A percentile compares a stretch with the other conserved stretches of the same genome.
These are phyloP conservation scores for Phytophthora citricola DNA, from an alignment of 352 stramenopile genomes.

Conservation along the genomic window DNA sequence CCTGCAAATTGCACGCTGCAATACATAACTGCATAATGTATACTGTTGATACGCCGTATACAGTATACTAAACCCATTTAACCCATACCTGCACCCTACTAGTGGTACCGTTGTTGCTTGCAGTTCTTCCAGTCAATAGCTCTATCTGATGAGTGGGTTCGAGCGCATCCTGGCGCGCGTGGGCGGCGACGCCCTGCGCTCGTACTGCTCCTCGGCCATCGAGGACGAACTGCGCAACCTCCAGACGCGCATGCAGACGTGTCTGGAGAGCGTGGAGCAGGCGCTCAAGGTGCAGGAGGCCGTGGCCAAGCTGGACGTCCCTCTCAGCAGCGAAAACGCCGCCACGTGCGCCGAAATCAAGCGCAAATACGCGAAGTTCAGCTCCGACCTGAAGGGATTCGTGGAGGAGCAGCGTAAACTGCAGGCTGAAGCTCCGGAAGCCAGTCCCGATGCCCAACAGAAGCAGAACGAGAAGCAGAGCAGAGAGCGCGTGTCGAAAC, in stretches of 20 bases:
- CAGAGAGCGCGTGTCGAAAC: slow-evolving; percentile 47
- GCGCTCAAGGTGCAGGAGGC: slow-evolving; percentile 67
- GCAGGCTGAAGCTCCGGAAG: slow-evolving; percentile 37
- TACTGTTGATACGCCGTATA: no score
- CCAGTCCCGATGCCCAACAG: slow-evolving; percentile 3
- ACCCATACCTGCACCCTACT: slow-evolving; percentile 6
- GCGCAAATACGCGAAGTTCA: slow-evolving; percentile 61
- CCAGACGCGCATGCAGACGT: slow-evolving; percentile 66
- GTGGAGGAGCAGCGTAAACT: slow-evolving; percentile 69
- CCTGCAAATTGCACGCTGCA: no score
- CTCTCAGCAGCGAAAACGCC: slow-evolving; percentile 63
- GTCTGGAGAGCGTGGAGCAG: slow-evolving; percentile 61
- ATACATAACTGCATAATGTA: no score
- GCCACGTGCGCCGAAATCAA: slow-evolving; percentile 59
- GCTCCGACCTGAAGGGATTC: slow-evolving; percentile 51
- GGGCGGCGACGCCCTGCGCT: slow-evolving; percentile 67
- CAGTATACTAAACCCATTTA: no score
- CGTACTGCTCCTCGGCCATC: slow-evolving; percentile 81
- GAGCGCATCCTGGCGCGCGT: slow-evolving; percentile 79
- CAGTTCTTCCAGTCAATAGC: slow-evolving; percentile 18
- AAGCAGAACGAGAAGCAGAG: slow-evolving; percentile 41
- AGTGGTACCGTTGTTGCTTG: neutral
- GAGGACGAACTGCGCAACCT: slow-evolving; percentile 72
- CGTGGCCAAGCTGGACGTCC: slow-evolving; percentile 67
- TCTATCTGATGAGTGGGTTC: slow-evolving; percentile 65